Percentiles rank a stretch among this genome's conserved stretches.
phyloP scores from a whole-genome alignment of 1,284 basidiomycete species.

The Cryptococcus amylolentus region DNA sequence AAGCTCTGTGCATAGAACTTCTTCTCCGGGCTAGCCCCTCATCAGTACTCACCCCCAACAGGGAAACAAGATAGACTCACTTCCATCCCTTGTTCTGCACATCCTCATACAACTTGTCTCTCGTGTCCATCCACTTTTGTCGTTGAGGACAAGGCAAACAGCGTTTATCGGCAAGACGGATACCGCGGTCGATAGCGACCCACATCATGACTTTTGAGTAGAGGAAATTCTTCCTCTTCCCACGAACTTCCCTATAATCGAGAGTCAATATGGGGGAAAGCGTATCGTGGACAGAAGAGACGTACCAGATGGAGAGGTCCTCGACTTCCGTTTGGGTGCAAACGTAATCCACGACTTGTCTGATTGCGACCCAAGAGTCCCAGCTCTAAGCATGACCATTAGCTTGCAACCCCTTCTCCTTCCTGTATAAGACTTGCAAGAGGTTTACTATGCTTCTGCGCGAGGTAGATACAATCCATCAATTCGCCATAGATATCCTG shows the following conservation, averaged over 20 bases:
- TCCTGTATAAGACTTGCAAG: constrained; percentile 37
- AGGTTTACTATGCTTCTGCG: constrained; percentile 67
- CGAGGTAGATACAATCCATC: constrained; percentile 90
- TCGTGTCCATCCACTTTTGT: constrained; percentile 65
- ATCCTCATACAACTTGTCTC: constrained; percentile 75
- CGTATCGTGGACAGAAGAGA: constrained; percentile 9
- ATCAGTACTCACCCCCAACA: not conserved
- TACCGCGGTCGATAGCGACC: constrained; percentile 86
- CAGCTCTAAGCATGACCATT: constrained; percentile 50
- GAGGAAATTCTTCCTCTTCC: constrained; percentile 75
- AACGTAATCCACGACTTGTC: constrained; percentile 52
- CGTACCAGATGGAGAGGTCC: constrained; percentile 65
- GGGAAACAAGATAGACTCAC: constrained; percentile 53
- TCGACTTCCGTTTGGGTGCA: constrained; percentile 36
- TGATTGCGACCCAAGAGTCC: constrained; percentile 64
- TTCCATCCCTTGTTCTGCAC: constrained; percentile 62
- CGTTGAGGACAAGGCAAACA: constrained; percentile 54
- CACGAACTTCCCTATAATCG: constrained; percentile 70
- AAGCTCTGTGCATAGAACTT: constrained; percentile 50
- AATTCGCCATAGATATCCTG: constrained; percentile 86
- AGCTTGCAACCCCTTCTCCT: not conserved
- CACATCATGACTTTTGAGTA: constrained; percentile 93
- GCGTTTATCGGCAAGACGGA: constrained; percentile 85
- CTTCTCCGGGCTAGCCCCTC: constrained; percentile 25
- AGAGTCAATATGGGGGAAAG: not conserved